Evolutionary conservation across 352 stramenopile species (phyloP).

Genomic region (Globisporangium parvum): DNA sequence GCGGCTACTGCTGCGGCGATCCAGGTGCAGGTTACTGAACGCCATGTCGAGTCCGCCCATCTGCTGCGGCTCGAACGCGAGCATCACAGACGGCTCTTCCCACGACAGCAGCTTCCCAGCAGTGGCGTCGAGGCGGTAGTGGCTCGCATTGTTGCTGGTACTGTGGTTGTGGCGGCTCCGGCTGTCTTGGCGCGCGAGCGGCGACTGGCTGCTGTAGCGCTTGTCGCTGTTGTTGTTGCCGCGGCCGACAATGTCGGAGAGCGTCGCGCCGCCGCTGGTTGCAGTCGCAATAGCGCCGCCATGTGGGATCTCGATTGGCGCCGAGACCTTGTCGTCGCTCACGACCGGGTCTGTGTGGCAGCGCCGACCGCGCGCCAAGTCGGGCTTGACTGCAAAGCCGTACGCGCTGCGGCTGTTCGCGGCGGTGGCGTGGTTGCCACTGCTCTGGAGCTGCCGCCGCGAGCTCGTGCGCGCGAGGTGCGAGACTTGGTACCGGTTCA

Average conservation of each 20-base stretch:
- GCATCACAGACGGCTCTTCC: slow-evolving; percentile 57
- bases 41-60: slow-evolving; percentile 8
- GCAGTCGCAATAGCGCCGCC: slow-evolving; percentile 8
- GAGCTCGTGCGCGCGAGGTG: slow-evolving; percentile 5
- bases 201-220: background rate
- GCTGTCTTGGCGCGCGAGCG: background rate
- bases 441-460: background rate
- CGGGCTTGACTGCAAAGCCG: slow-evolving; percentile 18
- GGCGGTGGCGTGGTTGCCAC: background rate
- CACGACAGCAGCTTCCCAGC: slow-evolving; percentile 45
- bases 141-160: background rate
- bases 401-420: slow-evolving; percentile 4
- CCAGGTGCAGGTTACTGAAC: slow-evolving; percentile 17
- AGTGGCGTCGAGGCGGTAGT: slow-evolving; percentile 11
- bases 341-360: slow-evolving; percentile 35
- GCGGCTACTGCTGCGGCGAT: slow-evolving; percentile 21
- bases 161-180: slow-evolving; percentile 1
- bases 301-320: slow-evolving; percentile 65
- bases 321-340: slow-evolving; percentile 31
- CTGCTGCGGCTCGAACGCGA: slow-evolving; percentile 7
- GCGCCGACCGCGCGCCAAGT: slow-evolving; percentile 18
- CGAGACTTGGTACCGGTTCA: slow-evolving; percentile 10
- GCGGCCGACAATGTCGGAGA: slow-evolving; percentile 13
- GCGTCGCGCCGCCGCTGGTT: background rate
- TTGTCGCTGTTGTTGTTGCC: background rate